phyloP scores from a whole-genome alignment of 2,329 filamentous ascomycete species.

The Mycosphaerella sp. region DNA sequence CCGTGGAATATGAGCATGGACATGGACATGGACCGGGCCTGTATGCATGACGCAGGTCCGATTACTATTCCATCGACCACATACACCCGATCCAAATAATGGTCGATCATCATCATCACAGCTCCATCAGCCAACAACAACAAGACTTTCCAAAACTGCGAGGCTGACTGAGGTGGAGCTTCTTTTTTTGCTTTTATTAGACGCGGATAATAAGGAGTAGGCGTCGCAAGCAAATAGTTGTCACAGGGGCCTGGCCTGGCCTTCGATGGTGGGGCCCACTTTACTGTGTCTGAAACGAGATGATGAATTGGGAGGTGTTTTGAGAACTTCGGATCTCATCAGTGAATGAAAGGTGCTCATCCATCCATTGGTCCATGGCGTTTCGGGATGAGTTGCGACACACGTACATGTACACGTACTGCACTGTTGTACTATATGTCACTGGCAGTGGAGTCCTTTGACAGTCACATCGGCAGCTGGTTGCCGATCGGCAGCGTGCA shows the following conservation, averaged over 20 bases:
- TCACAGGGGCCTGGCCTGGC: neutral
- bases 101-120: no score
- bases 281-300: neutral
- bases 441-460: no score
- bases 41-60: constrained; percentile 10
- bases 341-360: no score
- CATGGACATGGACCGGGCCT: neutral
- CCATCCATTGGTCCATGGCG: no score
- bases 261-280: neutral
- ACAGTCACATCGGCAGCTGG: no score
- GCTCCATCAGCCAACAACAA: no score
- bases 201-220: no score
- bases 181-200: neutral
- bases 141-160: neutral
- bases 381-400: no score
- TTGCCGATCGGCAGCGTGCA: neutral
- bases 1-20: neutral
- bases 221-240: neutral
- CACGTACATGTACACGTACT: no score
- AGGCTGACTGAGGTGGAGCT: neutral
- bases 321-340: no score
- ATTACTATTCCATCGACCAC: neutral
- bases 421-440: no score
- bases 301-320: neutral
- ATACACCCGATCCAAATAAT: neutral